phyloP scores from a whole-genome alignment of 2,329 filamentous ascomycete species.

The Fusarium odoratissimum region DNA sequence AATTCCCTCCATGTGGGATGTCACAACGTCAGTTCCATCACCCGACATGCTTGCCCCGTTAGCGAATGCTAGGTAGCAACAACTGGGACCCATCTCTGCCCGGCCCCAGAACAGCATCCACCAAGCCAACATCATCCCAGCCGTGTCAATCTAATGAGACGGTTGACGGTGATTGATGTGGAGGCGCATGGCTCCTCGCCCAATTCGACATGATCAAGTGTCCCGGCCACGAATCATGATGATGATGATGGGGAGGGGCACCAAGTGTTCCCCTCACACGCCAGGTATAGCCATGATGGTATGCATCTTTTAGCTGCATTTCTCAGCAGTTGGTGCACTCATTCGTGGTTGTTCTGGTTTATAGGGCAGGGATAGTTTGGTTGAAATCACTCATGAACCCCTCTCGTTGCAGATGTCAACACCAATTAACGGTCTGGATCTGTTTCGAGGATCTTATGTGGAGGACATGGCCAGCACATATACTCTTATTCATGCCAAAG shows the following conservation, averaged over 20 bases:
- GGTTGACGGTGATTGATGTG: slow-evolving; percentile 19
- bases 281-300: slow-evolving; percentile 33
- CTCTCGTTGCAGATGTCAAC: slow-evolving; percentile 1
- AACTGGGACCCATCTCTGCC: slow-evolving; percentile 30
- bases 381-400: slow-evolving; percentile 6
- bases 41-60: slow-evolving; percentile 35
- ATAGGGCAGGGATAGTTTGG: slow-evolving; percentile 18
- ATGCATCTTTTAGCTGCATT: slow-evolving; percentile 41
- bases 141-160: slow-evolving; percentile 8
- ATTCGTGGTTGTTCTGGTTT: slow-evolving; percentile 4
- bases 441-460: slow-evolving; percentile 8
- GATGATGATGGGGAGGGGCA: slow-evolving; percentile 20
- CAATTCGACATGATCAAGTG: slow-evolving; percentile 15
- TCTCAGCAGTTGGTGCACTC: slow-evolving; percentile 10
- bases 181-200: slow-evolving; percentile 22
- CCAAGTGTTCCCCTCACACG: slow-evolving; percentile 6
- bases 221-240: slow-evolving; percentile 20
- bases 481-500: slow-evolving; percentile 3
- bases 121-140: slow-evolving; percentile 22
- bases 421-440: slow-evolving; percentile 7
- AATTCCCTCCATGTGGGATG: slow-evolving; percentile 28
- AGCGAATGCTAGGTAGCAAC: slow-evolving; percentile 31
- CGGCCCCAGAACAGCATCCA: slow-evolving; percentile 30
- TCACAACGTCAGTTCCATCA: slow-evolving; percentile 36
- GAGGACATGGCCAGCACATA: slow-evolving; percentile 24